Evolutionary conservation across 2,329 filamentous ascomycete species (phyloP).

Genomic region (Microsporum canis): DNA sequence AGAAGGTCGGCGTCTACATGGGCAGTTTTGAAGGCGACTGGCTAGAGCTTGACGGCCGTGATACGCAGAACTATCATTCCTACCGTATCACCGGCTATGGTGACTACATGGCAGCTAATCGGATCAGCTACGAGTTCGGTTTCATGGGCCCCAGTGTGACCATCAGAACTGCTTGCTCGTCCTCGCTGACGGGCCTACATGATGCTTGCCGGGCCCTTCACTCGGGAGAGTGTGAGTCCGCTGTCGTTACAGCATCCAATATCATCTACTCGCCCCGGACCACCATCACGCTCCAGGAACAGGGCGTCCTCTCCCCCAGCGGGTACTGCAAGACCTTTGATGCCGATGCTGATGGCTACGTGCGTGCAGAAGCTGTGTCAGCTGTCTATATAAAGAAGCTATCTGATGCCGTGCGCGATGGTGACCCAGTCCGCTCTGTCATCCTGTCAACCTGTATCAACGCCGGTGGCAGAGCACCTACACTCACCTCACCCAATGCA

Average conservation of each 20-base stretch:
- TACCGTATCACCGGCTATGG: constrained; percentile 6
- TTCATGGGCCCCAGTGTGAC: constrained; percentile 16
- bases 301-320: constrained; percentile 28
- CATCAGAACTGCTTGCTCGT: constrained; percentile 10
- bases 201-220: constrained; percentile 1
- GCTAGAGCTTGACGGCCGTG: constrained; percentile 11
- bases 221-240: constrained; percentile 13
- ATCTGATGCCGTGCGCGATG: constrained; percentile 22
- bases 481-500: constrained; percentile 16
- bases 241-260: not conserved
- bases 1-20: constrained; percentile 23
- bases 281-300: constrained; percentile 19
- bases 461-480: constrained; percentile 20
- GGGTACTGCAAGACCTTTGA: constrained; percentile 26
- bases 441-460: constrained; percentile 23
- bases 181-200: constrained; percentile 4
- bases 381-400: constrained; percentile 25
- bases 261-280: not conserved
- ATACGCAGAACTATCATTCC: constrained; percentile 5
- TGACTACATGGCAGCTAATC: constrained; percentile 13
- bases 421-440: constrained; percentile 26
- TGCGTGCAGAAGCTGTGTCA: constrained; percentile 26
- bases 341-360: constrained; percentile 26
- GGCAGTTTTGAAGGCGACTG: constrained; percentile 22
- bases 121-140: constrained; percentile 19